Evolutionary conservation across 78 protist species (phyloP), one percentile per base, ranked within the genome.

Genomic region (Chrysochromulina parva): DNA sequence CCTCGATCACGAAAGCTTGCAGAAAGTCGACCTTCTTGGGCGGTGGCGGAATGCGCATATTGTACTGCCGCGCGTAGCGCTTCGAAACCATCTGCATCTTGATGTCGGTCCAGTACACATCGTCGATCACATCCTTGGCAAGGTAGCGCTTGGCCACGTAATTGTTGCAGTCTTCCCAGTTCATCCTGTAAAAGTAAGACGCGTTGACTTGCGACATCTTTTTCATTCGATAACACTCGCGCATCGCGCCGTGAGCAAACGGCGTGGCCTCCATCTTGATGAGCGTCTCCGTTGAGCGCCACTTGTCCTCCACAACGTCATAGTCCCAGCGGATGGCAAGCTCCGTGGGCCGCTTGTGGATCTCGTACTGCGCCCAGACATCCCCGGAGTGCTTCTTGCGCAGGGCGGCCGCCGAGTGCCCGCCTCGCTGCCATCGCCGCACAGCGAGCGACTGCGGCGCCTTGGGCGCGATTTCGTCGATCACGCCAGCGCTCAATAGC

Each of bases 61-160:
- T 78, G 86, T 53, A 78, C 24, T 1, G 86, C 47, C 5, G 2
- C 22, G 86, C 1, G 58, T 5, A 53, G 48, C 60, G 86, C 86
- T 78, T 78, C 20, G 86, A 26, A 14, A 14, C 47, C 62, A 53
- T 53, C 60, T 78, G 86, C 86, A 78, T 78, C 86, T 53, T 0
- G n/a, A 78, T 19, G 38, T 78, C 86, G 48, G 60, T 2, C n/a
- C 50, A 53, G 16, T 78, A 78, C 53, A 11, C 9, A 38, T 53
- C 57, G 22, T 0, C 3, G 9, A 19, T 1, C 13, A 19, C 20
- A 14, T 76, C 85, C 14, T 1, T 24, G 16, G 13, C 52, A 11
- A 16, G 48, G 85, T 78, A 78, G 26, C 86, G 86, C 60, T 78
- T 78, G 86, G 86, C 86, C 22, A 78, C 86, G 60, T 78, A 78